A percentile compares a stretch with the other conserved stretches of the same genome.
phyloP scores from a whole-genome alignment of 768 basidiomycete genomes.

The Russula compacta region DNA sequence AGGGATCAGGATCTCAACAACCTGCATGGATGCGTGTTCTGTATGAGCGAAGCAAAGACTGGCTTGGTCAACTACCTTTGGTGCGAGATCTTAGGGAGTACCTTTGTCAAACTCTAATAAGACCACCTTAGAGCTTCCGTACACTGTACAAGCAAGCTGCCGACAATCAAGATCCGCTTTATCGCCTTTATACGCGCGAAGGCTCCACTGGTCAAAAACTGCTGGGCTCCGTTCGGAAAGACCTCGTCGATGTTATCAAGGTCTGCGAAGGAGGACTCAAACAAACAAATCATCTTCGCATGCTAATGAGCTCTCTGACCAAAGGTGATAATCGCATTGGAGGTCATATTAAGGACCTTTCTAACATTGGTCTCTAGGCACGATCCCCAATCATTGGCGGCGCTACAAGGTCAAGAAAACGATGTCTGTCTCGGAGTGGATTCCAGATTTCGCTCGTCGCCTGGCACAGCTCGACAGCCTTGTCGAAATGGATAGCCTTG shows the following conservation, averaged over 20 bases:
- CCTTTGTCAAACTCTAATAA: slow-evolving; percentile 13
- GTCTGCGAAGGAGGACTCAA: slow-evolving; percentile 84
- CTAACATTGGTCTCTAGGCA: slow-evolving; percentile 40
- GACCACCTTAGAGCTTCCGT: slow-evolving; percentile 45
- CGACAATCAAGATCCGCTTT: slow-evolving; percentile 76
- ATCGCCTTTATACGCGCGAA: slow-evolving; percentile 84
- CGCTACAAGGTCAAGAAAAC: slow-evolving; percentile 80
- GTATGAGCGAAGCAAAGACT: slow-evolving; percentile 73
- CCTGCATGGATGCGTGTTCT: slow-evolving; percentile 94
- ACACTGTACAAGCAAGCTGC: slow-evolving; percentile 52
- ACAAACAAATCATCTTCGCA: slow-evolving; percentile 94
- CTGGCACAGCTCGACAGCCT: slow-evolving; percentile 77
- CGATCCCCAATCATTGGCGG: slow-evolving; percentile 82
- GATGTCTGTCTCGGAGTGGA: slow-evolving; percentile 80
- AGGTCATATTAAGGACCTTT: slow-evolving; percentile 11
- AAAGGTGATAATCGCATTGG: slow-evolving; percentile 50
- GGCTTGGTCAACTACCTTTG: slow-evolving; percentile 67
- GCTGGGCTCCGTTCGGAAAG: slow-evolving; percentile 68
- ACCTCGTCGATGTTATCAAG: slow-evolving; percentile 71
- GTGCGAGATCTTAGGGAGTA: slow-evolving; percentile 34
- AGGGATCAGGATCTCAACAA: slow-evolving; percentile 60
- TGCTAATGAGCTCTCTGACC: slow-evolving; percentile 78
- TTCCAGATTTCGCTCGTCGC: slow-evolving; percentile 71
- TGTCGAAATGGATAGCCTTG: slow-evolving; percentile 50
- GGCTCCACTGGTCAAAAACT: slow-evolving; percentile 71